Evolutionary conservation across 1,284 basidiomycete species (phyloP), one percentile per base, ranked within the genome.

Genomic region (Cryptococcus neoformans): DNA sequence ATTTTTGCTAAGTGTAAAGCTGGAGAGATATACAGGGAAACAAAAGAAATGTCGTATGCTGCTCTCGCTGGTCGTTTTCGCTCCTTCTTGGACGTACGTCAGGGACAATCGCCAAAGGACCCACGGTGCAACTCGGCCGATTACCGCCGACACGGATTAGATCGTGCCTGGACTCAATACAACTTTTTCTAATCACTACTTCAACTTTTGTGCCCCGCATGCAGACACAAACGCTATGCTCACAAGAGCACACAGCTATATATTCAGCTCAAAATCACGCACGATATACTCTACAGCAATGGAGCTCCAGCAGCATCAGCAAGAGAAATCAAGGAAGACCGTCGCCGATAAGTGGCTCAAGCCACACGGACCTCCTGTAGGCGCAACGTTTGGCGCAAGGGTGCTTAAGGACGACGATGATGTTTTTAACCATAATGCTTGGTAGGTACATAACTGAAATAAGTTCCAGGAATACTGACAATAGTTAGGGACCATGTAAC

Each of bases 401-500:
- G 57, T 69, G 21, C 61, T 78, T 17, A 60, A 56, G 2, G 69
- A 73, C 14, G 69, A 68, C 7, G 64, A 72, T 53, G 77, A 78
- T 63, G 67, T 75, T 7, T 78, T 69, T 58, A 63, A 62, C 46
- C 73, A 75, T 53, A 78, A 78, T 60, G 75, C 77, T 12, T 78
- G 77, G 77, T 77, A 54, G 50, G 66, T 53, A 9, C 49, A 53
- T 53, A 10, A n/a, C n/a, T 36, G 3, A 12, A 49, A 2, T 53
- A 54, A 28, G 53, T 57, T 1, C 49, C 51, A 21, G 41, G 46
- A 37, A 56, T 40, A 49, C 63, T 61, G 59, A 62, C 36, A 46
- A 39, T 39, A 44, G 53, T 6, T 47, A 70, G 91, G 91, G 91
- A 94, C 73, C 90, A 93, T 72, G 91, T 90, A 37, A 87, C 87